These are phyloP conservation scores for Fusarium sp. DNA, from an alignment of 2,329 filamentous ascomycete genomes.

Conservation along the genomic window DNA sequence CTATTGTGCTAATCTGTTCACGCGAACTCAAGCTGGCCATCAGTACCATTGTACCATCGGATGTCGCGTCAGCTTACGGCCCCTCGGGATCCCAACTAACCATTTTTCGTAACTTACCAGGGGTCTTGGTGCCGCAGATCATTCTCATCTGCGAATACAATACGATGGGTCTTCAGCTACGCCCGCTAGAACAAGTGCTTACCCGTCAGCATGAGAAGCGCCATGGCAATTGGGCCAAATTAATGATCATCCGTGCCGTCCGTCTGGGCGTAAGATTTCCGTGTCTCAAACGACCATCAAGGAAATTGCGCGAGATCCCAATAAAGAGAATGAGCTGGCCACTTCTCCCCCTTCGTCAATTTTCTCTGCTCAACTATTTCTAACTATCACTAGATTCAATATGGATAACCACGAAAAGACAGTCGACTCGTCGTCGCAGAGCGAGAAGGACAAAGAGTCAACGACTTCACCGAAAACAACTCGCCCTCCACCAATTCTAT, in stretches of 20 bases:
- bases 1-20: rapidly evolving
- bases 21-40: background rate
- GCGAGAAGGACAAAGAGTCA: background rate
- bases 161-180: background rate
- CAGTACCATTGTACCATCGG: background rate
- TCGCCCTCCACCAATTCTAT: conserved; percentile 10
- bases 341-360: background rate
- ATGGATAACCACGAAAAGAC: background rate
- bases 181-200: background rate
- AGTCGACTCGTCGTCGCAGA: background rate
- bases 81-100: background rate
- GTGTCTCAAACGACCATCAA: background rate
- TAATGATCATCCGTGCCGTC: background rate
- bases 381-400: rapidly evolving
- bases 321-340: background rate
- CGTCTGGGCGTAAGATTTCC: background rate
- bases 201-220: no score
- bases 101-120: background rate
- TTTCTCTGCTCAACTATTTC: background rate
- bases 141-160: background rate
- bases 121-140: background rate
- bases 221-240: background rate
- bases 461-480: background rate
- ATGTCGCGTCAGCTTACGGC: background rate
- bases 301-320: background rate